phyloP scores from a whole-genome alignment of 768 basidiomycete genomes.

The Neoboletus subvelutipes region DNA sequence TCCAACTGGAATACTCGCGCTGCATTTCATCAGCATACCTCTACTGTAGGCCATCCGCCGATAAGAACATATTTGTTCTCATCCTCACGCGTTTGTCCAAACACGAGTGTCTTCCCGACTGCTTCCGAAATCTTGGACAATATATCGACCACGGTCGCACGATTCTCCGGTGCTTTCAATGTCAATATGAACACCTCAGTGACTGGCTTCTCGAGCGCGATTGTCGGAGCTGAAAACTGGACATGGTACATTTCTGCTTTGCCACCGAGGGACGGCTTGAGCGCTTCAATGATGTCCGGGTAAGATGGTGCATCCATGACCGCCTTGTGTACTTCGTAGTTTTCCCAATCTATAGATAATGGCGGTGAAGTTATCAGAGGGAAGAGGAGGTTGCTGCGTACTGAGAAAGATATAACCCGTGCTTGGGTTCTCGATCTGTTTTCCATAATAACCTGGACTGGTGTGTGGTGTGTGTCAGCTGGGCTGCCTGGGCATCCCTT shows the following conservation, averaged over 20 bases:
- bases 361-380: not conserved
- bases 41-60: conserved; percentile 22
- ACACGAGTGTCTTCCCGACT: conserved; percentile 14
- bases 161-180: conserved; percentile 26
- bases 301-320: conserved; percentile 9
- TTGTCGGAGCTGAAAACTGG: conserved; percentile 13
- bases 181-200: conserved; percentile 20
- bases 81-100: conserved; percentile 21
- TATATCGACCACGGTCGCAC: conserved; percentile 10
- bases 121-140: conserved; percentile 13
- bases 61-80: conserved; percentile 21
- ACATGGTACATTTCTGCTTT: conserved; percentile 21
- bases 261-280: conserved; percentile 8
- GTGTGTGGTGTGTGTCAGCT: not conserved
- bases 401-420: conserved; percentile 19
- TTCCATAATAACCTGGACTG: conserved; percentile 23
- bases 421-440: conserved; percentile 18
- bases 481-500: not conserved
- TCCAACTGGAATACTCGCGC: not conserved
- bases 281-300: not conserved
- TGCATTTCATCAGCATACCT: conserved; percentile 17
- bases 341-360: conserved; percentile 27
- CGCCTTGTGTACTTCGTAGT: conserved; percentile 19
- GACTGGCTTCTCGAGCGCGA: conserved; percentile 23
- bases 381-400: conserved; percentile 1